A percentile compares a stretch with the other conserved stretches of the same genome.
These are phyloP conservation scores for Tylopilus intermedius DNA, from an alignment of 768 basidiomycete species.

Conservation along the genomic window DNA sequence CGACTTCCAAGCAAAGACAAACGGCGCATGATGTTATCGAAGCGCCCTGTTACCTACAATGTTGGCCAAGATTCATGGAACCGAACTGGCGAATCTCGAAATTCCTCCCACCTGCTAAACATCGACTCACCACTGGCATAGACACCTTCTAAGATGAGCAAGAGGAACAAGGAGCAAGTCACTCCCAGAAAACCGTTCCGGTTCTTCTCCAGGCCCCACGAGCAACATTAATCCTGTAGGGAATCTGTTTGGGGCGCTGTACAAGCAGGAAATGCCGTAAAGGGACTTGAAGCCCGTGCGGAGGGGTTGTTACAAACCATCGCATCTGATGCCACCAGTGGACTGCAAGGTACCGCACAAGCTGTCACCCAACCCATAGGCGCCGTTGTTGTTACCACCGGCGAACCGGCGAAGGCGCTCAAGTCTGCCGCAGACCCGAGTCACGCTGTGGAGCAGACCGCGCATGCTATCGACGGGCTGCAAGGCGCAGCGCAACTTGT, in stretches of 20 bases:
- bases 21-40: background rate
- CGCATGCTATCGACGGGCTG: background rate
- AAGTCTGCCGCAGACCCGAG: background rate
- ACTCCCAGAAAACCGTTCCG: background rate
- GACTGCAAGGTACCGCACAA: background rate
- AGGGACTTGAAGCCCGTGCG: background rate
- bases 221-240: background rate
- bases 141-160: background rate
- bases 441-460: background rate
- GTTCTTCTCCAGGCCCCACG: background rate
- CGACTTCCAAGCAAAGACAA: background rate
- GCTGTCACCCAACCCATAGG: background rate
- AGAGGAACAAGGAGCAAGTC: background rate
- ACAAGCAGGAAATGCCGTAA: background rate
- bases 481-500: background rate
- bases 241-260: background rate
- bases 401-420: background rate
- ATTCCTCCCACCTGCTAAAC: background rate
- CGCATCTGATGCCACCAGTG: background rate
- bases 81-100: conserved; percentile 5
- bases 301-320: background rate
- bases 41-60: conserved; percentile 4
- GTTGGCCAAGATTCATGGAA: conserved; percentile 1
- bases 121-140: background rate
- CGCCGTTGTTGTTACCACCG: background rate